phyloP scores from a whole-genome alignment of 345 rosid species.

The Lenwebbia sp. region DNA sequence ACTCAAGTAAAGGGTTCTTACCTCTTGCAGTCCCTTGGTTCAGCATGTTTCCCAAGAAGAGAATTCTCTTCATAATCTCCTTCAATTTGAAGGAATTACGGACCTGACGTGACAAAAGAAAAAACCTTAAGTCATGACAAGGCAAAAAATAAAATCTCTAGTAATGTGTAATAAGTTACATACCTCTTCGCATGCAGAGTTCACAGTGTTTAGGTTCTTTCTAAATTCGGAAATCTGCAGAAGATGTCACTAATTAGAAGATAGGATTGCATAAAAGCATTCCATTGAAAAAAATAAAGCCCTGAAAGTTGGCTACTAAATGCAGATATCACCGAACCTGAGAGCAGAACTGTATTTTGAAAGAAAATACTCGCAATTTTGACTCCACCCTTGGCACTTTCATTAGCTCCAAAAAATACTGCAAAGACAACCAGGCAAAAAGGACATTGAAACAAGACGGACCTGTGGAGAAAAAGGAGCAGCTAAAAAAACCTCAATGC shows the following conservation, averaged over 20 bases:
- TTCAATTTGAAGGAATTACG: constrained; percentile 73
- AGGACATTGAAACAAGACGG: not conserved
- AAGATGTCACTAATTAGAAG: constrained; percentile 3
- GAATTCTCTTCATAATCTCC: constrained; percentile 93
- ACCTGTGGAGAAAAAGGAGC: not conserved
- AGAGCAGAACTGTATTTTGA: constrained; percentile 85
- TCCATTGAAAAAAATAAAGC: not conserved
- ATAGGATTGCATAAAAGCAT: not conserved
- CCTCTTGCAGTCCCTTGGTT: constrained; percentile 99
- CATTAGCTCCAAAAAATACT: constrained; percentile 94
- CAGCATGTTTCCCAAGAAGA: constrained; percentile 76
- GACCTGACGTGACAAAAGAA: constrained; percentile 37
- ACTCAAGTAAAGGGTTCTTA: constrained; percentile 12
- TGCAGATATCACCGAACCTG: constrained; percentile 73
- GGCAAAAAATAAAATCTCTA: not conserved
- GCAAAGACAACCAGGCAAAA: constrained; percentile 6
- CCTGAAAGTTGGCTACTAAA: not conserved
- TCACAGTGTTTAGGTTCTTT: constrained; percentile 71
- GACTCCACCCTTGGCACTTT: constrained; percentile 99
- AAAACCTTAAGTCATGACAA: not conserved
- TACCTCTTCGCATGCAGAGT: constrained; percentile 95
- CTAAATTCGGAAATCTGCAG: constrained; percentile 76
- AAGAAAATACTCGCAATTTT: constrained; percentile 87
- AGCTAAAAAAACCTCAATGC: not conserved
- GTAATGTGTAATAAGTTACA: constrained; percentile 3